Evolutionary conservation across 164 flowering plant species (phyloP), one percentile per base, ranked within the genome.

Genomic region (Stephania japonica): DNA sequence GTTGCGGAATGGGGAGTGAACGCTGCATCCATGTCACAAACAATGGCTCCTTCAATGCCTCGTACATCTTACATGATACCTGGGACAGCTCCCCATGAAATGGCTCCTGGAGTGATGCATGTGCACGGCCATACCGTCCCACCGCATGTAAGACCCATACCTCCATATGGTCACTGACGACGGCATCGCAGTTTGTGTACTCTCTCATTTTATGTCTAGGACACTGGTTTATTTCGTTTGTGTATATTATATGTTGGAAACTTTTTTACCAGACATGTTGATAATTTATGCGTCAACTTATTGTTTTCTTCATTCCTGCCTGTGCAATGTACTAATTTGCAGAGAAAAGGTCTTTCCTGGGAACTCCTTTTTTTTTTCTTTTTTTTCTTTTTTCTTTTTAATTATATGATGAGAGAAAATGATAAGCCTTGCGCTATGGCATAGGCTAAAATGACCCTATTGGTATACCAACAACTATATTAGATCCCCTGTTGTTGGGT

Each of bases 1-100:
- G 78, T 84, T 4, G 83, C 83, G 3, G 86, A 86, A 4, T 89
- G 90, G 91, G 80, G 75, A 11, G 0, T 83, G 23, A n/a, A 76
- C 14, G 73, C 43, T 43, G 76, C 81, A 38, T 70, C 80, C 16
- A 76, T 41, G 53, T 77, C 83, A 59, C 87, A 78, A 42, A 73
- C 87, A 21, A 83, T 84, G 87, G 82, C 86, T 0, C 43, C 72
- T 69, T 92, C 84, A 66, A 68, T 80, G 82, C 87, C 79, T 21
- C 81, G 84, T 67, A 76, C 78, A 74, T 75, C 82, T 1, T 88
- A 88, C 84, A 70, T 81, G 77, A 85, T 76, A 26, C 88, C 84
- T 5, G 82, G 84, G 23, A 23, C 79, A 16, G 69, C 80, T 80
- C 84, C 80, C 32, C 79, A 77, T 42, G 78, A 79, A n/a, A 75